A percentile compares a stretch with the other conserved stretches of the same genome.
phyloP scores from a whole-genome alignment of 2,329 filamentous ascomycete species.

The Phyllosticta ampelicida region DNA sequence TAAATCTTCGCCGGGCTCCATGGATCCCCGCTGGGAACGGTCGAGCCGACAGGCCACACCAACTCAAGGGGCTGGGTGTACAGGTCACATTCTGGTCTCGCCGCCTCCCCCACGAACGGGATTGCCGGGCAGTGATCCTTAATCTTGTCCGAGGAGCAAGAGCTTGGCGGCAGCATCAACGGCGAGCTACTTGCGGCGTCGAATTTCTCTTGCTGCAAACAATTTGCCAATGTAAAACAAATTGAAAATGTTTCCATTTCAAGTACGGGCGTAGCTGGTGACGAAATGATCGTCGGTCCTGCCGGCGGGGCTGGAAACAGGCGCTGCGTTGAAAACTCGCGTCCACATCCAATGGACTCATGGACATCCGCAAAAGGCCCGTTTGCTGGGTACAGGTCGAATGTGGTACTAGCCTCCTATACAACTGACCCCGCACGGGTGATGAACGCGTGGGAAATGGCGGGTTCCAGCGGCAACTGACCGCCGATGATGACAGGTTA shows the following conservation, averaged over 20 bases:
- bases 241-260: background rate
- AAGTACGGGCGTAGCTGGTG: slow-evolving; percentile 1
- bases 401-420: background rate
- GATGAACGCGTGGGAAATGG: background rate
- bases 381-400: background rate
- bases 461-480: background rate
- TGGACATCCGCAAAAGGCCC: background rate
- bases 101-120: background rate
- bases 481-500: background rate
- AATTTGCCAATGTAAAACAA: background rate
- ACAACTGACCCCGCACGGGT: background rate
- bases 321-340: background rate
- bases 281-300: slow-evolving; percentile 8
- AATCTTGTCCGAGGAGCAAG: background rate
- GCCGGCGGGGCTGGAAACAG: slow-evolving; percentile 4
- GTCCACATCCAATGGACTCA: background rate
- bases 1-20: background rate
- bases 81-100: background rate
- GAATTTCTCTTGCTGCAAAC: background rate
- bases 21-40: background rate
- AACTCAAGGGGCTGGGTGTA: background rate
- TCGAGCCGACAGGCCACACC: background rate
- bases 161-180: background rate
- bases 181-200: background rate
- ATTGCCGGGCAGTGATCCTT: background rate